Base-by-base conservation (phyloP, 305 asterid species). In the Fraxinus velutina region DNA sequence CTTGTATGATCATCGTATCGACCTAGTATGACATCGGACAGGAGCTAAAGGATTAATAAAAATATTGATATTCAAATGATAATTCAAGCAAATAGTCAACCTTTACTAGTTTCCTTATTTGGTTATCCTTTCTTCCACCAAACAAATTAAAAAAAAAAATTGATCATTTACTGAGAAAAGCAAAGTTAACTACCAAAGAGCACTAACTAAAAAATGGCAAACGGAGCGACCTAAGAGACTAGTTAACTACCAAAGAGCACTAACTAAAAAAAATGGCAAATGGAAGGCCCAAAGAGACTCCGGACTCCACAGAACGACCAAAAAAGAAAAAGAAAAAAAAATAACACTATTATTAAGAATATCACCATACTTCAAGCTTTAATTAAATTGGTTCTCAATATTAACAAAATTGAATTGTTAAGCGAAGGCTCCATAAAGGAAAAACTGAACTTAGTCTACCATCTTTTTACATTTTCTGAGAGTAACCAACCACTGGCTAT, bases 1-100 rank as follows among this genome's bases (percentile, higher is more conserved):
- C 99, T 86, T 96, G 99, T 55, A 96, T 93, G 68, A 96, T 91
- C 99, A 96, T 96, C 2, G 99, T 96, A 81, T 96, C 99, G 76
- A 96, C 98, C 99, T 96, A 84, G 32, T 39, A 70, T 33, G 66
- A 79, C 73, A 85, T 32, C 10, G 24, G 79, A 24, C 79, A 74
- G 29, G 75, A 78, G 47, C 29, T 50, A 77, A 47, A 17, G n/a
- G 75, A 24, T 37, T 29, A 72, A 52, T 7, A 19, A 19, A 73
- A 66, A 3, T 3, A 27, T 27, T 27, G 32, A 1, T 0, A 64
- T 37, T 21, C 73, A 66, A 29, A 78, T 66, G 62, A 21, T 57
- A 27, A 75, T 66, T 66, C 37, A 66, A 66, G 21, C 73, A 42
- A 24, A 3, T 12, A 12, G 21, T 66, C 73, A 66, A 66, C 21